These are phyloP conservation scores for Phialocephala sp. DNA, from an alignment of 2,329 filamentous ascomycete species.

Conservation along the genomic window DNA sequence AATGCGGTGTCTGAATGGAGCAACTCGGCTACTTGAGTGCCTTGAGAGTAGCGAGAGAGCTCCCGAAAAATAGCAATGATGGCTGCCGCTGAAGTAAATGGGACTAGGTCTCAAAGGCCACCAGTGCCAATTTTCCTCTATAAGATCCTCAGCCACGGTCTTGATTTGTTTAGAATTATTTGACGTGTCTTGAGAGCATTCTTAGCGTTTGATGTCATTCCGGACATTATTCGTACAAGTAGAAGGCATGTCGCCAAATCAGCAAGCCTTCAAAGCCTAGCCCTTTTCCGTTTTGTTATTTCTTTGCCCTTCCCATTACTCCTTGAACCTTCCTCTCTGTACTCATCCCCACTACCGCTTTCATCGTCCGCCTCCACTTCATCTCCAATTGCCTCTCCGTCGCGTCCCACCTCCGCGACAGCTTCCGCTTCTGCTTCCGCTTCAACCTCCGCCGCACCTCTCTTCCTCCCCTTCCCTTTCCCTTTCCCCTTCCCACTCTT, in stretches of 20 bases:
- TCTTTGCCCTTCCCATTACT: slow-evolving; percentile 20
- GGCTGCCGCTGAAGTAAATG: too few species aligned
- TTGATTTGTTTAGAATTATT: too few species aligned
- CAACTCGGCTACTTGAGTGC: too few species aligned
- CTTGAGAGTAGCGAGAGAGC: too few species aligned
- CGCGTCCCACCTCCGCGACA: slow-evolving; percentile 8
- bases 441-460: slow-evolving; percentile 12
- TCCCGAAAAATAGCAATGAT: too few species aligned
- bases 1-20: too few species aligned
- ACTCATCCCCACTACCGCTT: slow-evolving; percentile 24
- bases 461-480: slow-evolving; percentile 13
- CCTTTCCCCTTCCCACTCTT: slow-evolving; percentile 28
- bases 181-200: too few species aligned
- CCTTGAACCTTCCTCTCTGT: slow-evolving; percentile 16
- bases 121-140: too few species aligned
- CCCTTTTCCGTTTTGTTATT: slow-evolving; percentile 21
- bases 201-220: neutral
- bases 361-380: slow-evolving; percentile 20
- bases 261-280: slow-evolving; percentile 17
- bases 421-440: slow-evolving; percentile 11
- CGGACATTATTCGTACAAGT: neutral
- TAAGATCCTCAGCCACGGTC: too few species aligned
- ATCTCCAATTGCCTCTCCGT: neutral
- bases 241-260: neutral
- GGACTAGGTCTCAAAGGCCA: too few species aligned